Evolutionary conservation across 805 yeast genomes (phyloP).

Genomic region (Zygoascus bituminiphila): DNA sequence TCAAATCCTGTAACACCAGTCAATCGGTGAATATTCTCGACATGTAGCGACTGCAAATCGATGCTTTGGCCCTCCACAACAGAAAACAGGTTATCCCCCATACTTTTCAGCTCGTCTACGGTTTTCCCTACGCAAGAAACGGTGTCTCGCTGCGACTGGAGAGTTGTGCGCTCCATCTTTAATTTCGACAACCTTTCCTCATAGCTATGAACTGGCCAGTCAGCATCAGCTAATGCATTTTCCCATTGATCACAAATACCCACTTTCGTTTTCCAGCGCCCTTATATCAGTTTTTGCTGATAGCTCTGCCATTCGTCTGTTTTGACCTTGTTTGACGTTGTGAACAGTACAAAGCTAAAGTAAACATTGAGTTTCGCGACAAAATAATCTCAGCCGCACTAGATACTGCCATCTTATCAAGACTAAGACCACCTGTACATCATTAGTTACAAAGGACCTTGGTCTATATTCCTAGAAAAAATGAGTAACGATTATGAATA

Average conservation of each 20-base stretch:
- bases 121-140: not conserved
- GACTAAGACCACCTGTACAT: too few relatives aligned
- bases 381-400: too few relatives aligned
- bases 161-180: not conserved
- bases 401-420: too few relatives aligned
- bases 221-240: not conserved
- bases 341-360: too few relatives aligned
- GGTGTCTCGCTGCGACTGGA: not conserved
- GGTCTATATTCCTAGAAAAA: too few relatives aligned
- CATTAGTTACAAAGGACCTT: too few relatives aligned
- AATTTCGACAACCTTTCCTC: conserved; percentile 3
- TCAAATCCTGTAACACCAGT: conserved; percentile 18
- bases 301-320: not conserved
- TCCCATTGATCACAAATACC: not conserved
- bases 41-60: conserved; percentile 4
- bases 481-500: too few relatives aligned
- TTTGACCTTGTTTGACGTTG: too few relatives aligned
- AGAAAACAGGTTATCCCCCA: not conserved
- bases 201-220: not conserved
- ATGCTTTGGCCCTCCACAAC: not conserved
- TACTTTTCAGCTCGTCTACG: not conserved
- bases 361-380: too few relatives aligned
- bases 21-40: conserved; percentile 15
- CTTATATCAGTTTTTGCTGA: not conserved
- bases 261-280: conserved; percentile 6